phyloP scores from a whole-genome alignment of 352 stramenopile species.

The Phytophthora foliorum region DNA sequence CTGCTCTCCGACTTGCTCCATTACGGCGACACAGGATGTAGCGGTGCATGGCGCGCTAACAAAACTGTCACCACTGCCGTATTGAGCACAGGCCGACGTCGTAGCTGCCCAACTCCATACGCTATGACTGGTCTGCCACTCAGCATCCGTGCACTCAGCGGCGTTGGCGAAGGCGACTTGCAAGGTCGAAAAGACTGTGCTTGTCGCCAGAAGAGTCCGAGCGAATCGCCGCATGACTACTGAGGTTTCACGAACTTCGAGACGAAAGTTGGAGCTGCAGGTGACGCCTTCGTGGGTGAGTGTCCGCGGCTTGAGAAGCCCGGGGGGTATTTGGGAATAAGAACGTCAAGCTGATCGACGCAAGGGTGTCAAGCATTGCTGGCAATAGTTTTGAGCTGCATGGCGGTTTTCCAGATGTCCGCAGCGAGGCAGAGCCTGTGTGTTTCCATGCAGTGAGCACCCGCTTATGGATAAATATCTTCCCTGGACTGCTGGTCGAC shows the following conservation, averaged over 20 bases:
- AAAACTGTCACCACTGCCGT: slow-evolving; percentile 17
- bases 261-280: too few relatives aligned
- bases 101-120: slow-evolving; percentile 25
- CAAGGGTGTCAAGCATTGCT: too few relatives aligned
- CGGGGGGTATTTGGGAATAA: slow-evolving; percentile 3
- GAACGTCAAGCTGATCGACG: too few relatives aligned
- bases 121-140: slow-evolving; percentile 20
- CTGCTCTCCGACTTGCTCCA: slow-evolving; percentile 29
- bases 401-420: too few relatives aligned
- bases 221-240: too few relatives aligned
- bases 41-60: slow-evolving; percentile 27
- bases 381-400: too few relatives aligned
- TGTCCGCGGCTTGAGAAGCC: not conserved
- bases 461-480: too few relatives aligned
- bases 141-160: slow-evolving; percentile 25
- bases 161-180: not conserved
- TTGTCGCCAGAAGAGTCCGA: not conserved
- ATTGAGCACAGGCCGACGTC: slow-evolving; percentile 24
- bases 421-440: too few relatives aligned
- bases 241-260: too few relatives aligned
- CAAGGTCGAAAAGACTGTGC: slow-evolving; percentile 1
- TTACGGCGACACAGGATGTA: slow-evolving; percentile 20
- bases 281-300: too few relatives aligned
- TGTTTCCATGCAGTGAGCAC: too few relatives aligned
- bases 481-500: too few relatives aligned